These are phyloP conservation scores for Epichloe elymi DNA, from an alignment of 2,329 filamentous ascomycete species.

Conservation along the genomic window DNA sequence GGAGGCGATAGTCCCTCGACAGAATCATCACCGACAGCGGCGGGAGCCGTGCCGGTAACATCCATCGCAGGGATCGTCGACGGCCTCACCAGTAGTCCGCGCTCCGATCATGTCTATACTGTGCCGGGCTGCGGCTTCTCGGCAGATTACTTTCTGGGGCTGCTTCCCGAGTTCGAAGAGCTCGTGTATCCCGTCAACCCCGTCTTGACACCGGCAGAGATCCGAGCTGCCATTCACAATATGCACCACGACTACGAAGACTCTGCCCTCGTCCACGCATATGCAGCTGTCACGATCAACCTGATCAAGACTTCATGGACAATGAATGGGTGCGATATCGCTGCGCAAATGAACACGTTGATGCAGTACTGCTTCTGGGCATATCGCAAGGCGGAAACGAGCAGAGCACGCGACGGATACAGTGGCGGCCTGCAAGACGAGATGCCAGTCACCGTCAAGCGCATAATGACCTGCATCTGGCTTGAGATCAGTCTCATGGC, in stretches of 20 bases:
- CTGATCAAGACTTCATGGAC: constrained; percentile 18
- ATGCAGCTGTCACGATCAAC: constrained; percentile 24
- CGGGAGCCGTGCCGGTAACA: constrained; percentile 8
- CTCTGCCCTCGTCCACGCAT: constrained; percentile 23
- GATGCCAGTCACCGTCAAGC: constrained; percentile 26
- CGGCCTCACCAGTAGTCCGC: constrained; percentile 1
- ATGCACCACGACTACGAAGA: constrained; percentile 22
- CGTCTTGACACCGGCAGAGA: constrained; percentile 18
- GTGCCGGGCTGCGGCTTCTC: constrained; percentile 12
- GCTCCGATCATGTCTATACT: neutral
- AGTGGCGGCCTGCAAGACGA: constrained; percentile 21
- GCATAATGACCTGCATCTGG: constrained; percentile 36
- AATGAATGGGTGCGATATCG: constrained; percentile 15
- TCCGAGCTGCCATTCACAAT: constrained; percentile 17
- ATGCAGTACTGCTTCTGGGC: constrained; percentile 12
- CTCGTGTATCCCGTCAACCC: constrained; percentile 26
- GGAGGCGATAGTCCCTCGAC: constrained; percentile 7
- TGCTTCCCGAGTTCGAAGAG: constrained; percentile 21
- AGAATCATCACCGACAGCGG: constrained; percentile 2
- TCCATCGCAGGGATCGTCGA: constrained; percentile 16
- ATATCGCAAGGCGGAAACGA: constrained; percentile 14
- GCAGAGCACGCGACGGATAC: constrained; percentile 17
- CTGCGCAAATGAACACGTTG: constrained; percentile 17
- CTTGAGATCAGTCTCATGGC: constrained; percentile 38
- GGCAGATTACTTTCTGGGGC: constrained; percentile 19